Evolutionary conservation across 2,329 filamentous ascomycete species (phyloP).

Genomic region (Venturiaceae sp.): DNA sequence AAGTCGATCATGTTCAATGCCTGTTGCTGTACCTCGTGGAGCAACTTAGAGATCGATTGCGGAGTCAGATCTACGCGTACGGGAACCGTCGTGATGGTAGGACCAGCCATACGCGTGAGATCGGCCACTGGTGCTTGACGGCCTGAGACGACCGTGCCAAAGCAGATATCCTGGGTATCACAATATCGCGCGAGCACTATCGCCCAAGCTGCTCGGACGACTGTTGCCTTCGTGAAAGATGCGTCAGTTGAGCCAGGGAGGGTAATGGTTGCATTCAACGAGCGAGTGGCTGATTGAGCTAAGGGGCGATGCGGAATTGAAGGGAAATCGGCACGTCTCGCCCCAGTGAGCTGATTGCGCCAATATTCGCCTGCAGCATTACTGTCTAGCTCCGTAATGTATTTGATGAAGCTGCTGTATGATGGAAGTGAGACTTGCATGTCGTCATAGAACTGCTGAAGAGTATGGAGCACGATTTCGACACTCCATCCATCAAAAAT

Average conservation of each 20-base stretch:
- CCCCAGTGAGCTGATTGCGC: neutral
- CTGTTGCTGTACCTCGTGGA: neutral
- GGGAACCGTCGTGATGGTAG: slow-evolving; percentile 69
- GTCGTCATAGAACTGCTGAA: slow-evolving; percentile 33
- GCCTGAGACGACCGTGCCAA: slow-evolving; percentile 76
- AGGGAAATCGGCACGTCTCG: neutral
- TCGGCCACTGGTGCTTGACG: slow-evolving; percentile 59
- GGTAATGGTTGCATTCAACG: slow-evolving; percentile 36
- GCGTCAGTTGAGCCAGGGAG: slow-evolving; percentile 18
- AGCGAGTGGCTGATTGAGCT: slow-evolving; percentile 27
- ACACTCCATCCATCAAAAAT: slow-evolving; percentile 39
- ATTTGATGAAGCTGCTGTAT: slow-evolving; percentile 35
- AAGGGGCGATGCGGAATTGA: neutral
- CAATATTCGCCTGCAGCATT: neutral
- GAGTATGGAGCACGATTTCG: slow-evolving; percentile 10
- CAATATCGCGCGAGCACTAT: slow-evolving; percentile 57
- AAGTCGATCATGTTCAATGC: neutral
- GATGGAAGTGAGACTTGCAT: slow-evolving; percentile 26
- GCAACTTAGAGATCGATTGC: neutral
- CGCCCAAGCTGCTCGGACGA: slow-evolving; percentile 58
- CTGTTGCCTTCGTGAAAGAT: slow-evolving; percentile 37
- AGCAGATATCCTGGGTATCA: slow-evolving; percentile 55
- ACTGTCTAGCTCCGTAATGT: slow-evolving; percentile 27
- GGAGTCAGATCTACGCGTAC: slow-evolving; percentile 50
- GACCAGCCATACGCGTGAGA: slow-evolving; percentile 68